Percentiles rank a stretch among this genome's conserved stretches.
Evolutionary conservation across 768 basidiomycete species (phyloP).

Genomic region (Calocybe cyanea): DNA sequence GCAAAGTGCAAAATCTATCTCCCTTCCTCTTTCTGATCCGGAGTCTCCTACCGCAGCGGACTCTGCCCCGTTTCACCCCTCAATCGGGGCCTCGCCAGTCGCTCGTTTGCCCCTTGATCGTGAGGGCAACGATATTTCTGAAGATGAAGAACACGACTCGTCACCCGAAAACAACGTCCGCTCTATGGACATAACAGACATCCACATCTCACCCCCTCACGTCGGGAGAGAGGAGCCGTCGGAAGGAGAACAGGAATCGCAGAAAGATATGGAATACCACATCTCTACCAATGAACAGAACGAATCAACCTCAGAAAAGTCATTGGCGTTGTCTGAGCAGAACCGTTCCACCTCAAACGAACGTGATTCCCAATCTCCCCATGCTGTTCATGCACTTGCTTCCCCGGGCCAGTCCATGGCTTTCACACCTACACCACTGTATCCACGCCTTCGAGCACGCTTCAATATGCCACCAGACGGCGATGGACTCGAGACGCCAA

Average conservation of each 20-base stretch:
- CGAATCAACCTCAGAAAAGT: slow-evolving; percentile 40
- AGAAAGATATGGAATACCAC: slow-evolving; percentile 12
- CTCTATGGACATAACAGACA: slow-evolving; percentile 53
- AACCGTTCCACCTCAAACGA: slow-evolving; percentile 5
- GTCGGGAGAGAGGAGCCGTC: slow-evolving; percentile 14
- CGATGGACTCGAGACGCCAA: slow-evolving; percentile 36
- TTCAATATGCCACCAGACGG: slow-evolving; percentile 49
- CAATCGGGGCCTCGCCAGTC: slow-evolving; percentile 46
- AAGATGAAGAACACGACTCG: slow-evolving; percentile 24
- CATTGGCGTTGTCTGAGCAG: slow-evolving; percentile 23
- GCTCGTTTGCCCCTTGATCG: slow-evolving; percentile 24
- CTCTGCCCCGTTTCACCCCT: slow-evolving; percentile 49
- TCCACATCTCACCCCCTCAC: slow-evolving; percentile 41
- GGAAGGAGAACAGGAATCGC: slow-evolving; percentile 6
- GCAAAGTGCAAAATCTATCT: slow-evolving; percentile 46
- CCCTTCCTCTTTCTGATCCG: slow-evolving; percentile 31
- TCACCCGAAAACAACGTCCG: slow-evolving; percentile 31
- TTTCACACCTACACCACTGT: slow-evolving; percentile 69
- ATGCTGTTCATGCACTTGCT: slow-evolving; percentile 40
- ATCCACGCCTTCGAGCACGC: slow-evolving; percentile 57
- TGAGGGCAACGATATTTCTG: slow-evolving; percentile 10
- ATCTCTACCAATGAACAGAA: slow-evolving; percentile 14
- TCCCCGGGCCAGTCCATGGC: slow-evolving; percentile 54
- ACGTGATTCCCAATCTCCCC: slow-evolving; percentile 27
- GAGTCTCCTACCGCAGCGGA: slow-evolving; percentile 46